Conservation (phyloP, 2,329 filamentous ascomycete species). For the Fusarium xyrophilum region DNA sequence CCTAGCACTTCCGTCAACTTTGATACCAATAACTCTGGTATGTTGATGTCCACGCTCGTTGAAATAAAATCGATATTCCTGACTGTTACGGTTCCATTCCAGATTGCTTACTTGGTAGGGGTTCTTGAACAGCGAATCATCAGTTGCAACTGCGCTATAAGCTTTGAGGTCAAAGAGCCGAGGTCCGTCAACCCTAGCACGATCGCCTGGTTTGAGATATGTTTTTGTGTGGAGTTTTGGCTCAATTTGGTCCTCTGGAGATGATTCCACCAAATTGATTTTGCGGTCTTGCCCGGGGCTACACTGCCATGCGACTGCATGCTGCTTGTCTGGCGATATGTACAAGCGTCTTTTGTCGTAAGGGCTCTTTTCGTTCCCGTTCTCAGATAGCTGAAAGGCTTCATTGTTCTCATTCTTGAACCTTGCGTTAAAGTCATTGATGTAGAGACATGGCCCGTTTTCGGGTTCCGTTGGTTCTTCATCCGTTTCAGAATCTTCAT, state of each 20-base stretch:
- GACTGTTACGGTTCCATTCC: constrained; percentile 35
- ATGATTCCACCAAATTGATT: constrained; percentile 37
- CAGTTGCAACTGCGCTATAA: constrained; percentile 29
- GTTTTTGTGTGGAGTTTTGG: constrained; percentile 35
- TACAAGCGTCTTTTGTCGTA: constrained; percentile 32
- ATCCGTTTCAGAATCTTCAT: neutral
- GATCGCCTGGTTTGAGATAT: constrained; percentile 42
- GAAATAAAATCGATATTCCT: constrained; percentile 40
- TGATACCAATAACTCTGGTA: constrained; percentile 32
- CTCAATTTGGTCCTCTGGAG: constrained; percentile 40
- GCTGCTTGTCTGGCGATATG: constrained; percentile 19
- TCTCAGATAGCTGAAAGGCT: constrained; percentile 23
- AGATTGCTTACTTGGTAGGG: constrained; percentile 33
- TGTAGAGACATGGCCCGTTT: neutral
- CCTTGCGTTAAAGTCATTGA: constrained; percentile 21
- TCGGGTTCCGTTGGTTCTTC: neutral
- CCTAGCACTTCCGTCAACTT: constrained; percentile 20
- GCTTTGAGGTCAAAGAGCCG: constrained; percentile 37
- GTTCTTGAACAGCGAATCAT: constrained; percentile 36
- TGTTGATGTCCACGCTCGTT: constrained; percentile 42
- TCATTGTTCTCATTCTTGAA: neutral
- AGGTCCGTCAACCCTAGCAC: constrained; percentile 34
- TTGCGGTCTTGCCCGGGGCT: constrained; percentile 23
- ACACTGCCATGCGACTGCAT: constrained; percentile 39
- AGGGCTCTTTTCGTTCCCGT: constrained; percentile 25